These are phyloP conservation scores for Pelargonium australe DNA, from an alignment of 441 rosid species.

Conservation along the genomic window DNA sequence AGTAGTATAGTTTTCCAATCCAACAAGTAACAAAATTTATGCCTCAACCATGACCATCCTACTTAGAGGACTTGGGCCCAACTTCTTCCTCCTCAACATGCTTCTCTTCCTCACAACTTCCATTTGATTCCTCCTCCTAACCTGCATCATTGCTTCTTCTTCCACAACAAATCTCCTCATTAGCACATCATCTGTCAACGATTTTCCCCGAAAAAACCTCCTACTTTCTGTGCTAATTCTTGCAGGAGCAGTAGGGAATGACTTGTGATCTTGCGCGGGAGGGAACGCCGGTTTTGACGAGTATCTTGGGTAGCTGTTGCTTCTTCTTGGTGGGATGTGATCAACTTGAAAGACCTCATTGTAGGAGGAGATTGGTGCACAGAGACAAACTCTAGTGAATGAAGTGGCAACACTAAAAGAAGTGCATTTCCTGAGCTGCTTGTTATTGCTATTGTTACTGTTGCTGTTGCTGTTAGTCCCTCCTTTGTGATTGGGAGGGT, in stretches of 20 bases:
- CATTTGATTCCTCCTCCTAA: slow-evolving; percentile 67
- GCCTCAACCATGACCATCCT: slow-evolving; percentile 62
- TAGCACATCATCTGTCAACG: slow-evolving; percentile 71
- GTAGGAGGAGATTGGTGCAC: slow-evolving; percentile 85
- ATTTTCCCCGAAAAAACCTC: slow-evolving; percentile 77
- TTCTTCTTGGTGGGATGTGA: slow-evolving; percentile 65
- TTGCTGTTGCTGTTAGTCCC: background rate
- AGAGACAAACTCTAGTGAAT: slow-evolving; percentile 80
- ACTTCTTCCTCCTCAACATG: slow-evolving; percentile 58
- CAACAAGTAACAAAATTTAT: too few species aligned
- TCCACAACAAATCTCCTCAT: slow-evolving; percentile 92
- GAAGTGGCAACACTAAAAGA: slow-evolving; percentile 69
- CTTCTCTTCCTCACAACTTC: slow-evolving; percentile 71
- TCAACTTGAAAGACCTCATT: slow-evolving; percentile 63
- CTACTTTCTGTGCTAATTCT: slow-evolving; percentile 59
- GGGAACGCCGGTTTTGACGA: slow-evolving; percentile 35
- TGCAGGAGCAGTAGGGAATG: slow-evolving; percentile 11
- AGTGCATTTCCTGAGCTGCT: slow-evolving; percentile 53
- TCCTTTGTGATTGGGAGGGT: background rate
- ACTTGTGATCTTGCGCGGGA: slow-evolving; percentile 27
- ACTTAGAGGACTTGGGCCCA: slow-evolving; percentile 86
- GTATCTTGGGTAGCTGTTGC: slow-evolving; percentile 71
- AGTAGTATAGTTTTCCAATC: too few species aligned
- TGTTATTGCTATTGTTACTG: slow-evolving; percentile 7
- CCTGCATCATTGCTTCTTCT: slow-evolving; percentile 88